A percentile compares a stretch with the other conserved stretches of the same genome.
Evolutionary conservation across 441 rosid species (phyloP).

Genomic region (Dalechampia spathulata): DNA sequence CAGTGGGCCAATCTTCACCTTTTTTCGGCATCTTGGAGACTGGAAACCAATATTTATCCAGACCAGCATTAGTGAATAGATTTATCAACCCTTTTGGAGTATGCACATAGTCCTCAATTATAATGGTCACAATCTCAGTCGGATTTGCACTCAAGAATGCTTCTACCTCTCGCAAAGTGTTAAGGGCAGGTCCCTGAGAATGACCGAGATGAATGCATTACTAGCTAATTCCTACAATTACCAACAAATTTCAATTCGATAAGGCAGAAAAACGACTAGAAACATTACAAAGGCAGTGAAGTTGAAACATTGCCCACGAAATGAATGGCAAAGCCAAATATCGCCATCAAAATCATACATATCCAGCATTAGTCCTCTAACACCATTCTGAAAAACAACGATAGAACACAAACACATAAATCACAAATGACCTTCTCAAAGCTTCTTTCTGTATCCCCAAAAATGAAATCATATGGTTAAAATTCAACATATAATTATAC

Average conservation of each 20-base stretch:
- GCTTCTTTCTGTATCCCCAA: neutral
- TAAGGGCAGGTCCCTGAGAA: slow-evolving; percentile 76
- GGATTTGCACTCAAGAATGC: slow-evolving; percentile 71
- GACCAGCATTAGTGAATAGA: slow-evolving; percentile 63
- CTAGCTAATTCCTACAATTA: slow-evolving; percentile 1
- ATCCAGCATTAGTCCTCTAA: slow-evolving; percentile 90
- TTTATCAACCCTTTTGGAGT: slow-evolving; percentile 72
- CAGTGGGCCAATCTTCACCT: slow-evolving; percentile 92
- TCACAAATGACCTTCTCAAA: neutral
- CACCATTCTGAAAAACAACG: slow-evolving; percentile 64
- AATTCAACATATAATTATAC: too few relatives aligned
- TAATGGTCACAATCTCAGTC: slow-evolving; percentile 71
- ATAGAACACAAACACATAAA: slow-evolving; percentile 13
- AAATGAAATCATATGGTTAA: too few relatives aligned
- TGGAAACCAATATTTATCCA: slow-evolving; percentile 78
- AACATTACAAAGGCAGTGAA: slow-evolving; percentile 88
- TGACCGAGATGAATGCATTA: slow-evolving; percentile 7
- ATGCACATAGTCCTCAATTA: slow-evolving; percentile 87
- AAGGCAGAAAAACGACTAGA: neutral
- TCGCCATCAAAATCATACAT: slow-evolving; percentile 83
- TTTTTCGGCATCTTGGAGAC: slow-evolving; percentile 79
- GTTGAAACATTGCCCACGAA: slow-evolving; percentile 84
- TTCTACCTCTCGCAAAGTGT: slow-evolving; percentile 80
- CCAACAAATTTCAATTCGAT: slow-evolving; percentile 3
- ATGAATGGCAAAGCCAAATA: slow-evolving; percentile 96